These are phyloP conservation scores for Lentinula boryana DNA, from an alignment of 768 basidiomycete genomes.

Conservation along the genomic window DNA sequence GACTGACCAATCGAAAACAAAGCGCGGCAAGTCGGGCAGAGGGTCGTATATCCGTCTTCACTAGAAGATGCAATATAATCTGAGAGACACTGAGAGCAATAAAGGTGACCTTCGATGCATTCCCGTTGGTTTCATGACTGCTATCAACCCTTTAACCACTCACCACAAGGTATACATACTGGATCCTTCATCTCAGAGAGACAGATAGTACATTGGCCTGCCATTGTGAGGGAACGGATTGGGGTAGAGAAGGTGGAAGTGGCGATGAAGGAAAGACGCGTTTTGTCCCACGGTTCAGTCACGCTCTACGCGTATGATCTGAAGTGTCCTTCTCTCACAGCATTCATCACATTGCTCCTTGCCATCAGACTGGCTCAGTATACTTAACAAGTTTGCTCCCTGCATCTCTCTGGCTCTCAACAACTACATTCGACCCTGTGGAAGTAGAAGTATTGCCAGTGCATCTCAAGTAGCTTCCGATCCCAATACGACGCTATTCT, in stretches of 20 bases:
- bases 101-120: conserved; percentile 47
- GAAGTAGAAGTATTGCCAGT: too few relatives aligned
- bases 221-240: conserved; percentile 12
- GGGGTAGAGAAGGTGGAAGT: neutral
- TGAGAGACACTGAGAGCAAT: conserved; percentile 53
- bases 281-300: neutral
- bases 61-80: conserved; percentile 28
- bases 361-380: too few relatives aligned
- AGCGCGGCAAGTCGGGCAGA: conserved; percentile 56
- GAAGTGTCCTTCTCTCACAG: too few relatives aligned
- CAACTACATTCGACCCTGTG: too few relatives aligned
- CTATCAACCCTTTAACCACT: conserved; percentile 11
- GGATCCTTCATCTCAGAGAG: conserved; percentile 45
- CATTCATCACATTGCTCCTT: too few relatives aligned
- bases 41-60: conserved; percentile 26
- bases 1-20: conserved; percentile 47
- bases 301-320: neutral
- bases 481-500: too few relatives aligned
- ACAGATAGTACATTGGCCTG: conserved; percentile 49
- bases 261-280: neutral
- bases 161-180: conserved; percentile 59
- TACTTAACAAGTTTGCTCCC: too few relatives aligned
- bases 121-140: neutral
- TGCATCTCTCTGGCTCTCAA: too few relatives aligned
- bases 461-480: too few relatives aligned